Base-by-base conservation (phyloP, 331 rosid species). In the Pyracantha coccinea region DNA sequence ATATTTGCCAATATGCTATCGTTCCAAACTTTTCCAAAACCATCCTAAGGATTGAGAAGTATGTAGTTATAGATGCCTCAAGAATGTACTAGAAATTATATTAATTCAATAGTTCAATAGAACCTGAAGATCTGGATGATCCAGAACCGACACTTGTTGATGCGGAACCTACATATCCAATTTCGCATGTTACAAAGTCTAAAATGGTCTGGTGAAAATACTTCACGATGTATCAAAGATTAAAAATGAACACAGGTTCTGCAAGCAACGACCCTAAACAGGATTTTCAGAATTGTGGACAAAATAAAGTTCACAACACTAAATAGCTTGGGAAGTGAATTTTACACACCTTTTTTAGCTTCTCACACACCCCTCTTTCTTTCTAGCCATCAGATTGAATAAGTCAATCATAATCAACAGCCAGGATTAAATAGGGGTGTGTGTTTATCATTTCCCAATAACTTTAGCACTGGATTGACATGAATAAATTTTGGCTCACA, bases 81-180 rank as follows among this genome's bases (percentile, higher is more conserved):
- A 45, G 59, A 78, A 15, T 55, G 57, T 23, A 80, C 5, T 47
- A 76, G 64, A 70, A 77, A 69, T 19, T 52, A 41, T n/a, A 68
- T 10, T 28, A 64, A 3, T 41, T 14, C 45, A 68, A 75, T 2
- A 28, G 24, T 62, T 63, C 66, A 78, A 76, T 60, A 70, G 69
- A 85, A 91, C 98, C 97, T 94, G 96, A 75, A 94, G 64, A 77
- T 90, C 89, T 47, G 94, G 94, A 85, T 93, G 96, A 83, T 93
- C 91, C 77, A 93, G 33, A 82, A 77, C 75, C 84, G 86, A 88
- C 85, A 91, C 86, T 75, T 78, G 87, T 83, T 88, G 88, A 87
- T 68, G 82, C 0, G 93, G 93, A 81, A 89, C 84, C 97, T 91
- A 83, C 23, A 79, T 33, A 74, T 73, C 69, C 23, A 73, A 65